phyloP scores from a whole-genome alignment of 2,329 filamentous ascomycete species.

The Stagonosporopsis rhizophila region DNA sequence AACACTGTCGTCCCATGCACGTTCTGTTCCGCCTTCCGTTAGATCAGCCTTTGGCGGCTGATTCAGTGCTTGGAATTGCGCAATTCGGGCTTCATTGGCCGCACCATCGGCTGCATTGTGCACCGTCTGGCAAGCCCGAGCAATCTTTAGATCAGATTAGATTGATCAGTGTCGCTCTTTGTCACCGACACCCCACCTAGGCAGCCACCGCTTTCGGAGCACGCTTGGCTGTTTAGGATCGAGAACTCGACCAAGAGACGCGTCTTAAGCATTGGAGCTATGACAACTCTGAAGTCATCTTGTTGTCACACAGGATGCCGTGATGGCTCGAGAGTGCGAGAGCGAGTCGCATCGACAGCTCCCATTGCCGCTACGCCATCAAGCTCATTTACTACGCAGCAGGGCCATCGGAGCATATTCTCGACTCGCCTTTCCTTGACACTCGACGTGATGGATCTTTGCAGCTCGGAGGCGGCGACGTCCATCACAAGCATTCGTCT shows the following conservation, averaged over 20 bases:
- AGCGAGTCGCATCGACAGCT: background rate
- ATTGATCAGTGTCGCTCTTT: constrained; percentile 30
- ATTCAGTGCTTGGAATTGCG: constrained; percentile 43
- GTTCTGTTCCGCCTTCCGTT: constrained; percentile 32
- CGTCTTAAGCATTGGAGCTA: constrained; percentile 6
- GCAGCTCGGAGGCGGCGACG: background rate
- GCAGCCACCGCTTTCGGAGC: background rate
- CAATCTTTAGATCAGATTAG: constrained; percentile 38
- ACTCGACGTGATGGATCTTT: background rate
- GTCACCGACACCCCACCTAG: constrained; percentile 7
- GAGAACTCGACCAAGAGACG: constrained; percentile 12
- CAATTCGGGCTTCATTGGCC: constrained; percentile 24
- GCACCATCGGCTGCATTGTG: constrained; percentile 25
- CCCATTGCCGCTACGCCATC: background rate
- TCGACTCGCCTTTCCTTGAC: too few species aligned
- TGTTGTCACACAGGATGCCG: background rate
- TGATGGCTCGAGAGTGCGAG: background rate
- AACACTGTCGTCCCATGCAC: constrained; percentile 31
- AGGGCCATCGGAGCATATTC: background rate
- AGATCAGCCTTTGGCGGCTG: constrained; percentile 36
- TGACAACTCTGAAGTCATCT: background rate
- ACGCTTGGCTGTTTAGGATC: background rate
- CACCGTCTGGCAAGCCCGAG: constrained; percentile 21
- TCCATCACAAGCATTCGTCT: background rate
- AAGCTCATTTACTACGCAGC: background rate